These are phyloP conservation scores for Macrolepiota fuliginosa DNA, from an alignment of 768 basidiomycete genomes.

Conservation along the genomic window DNA sequence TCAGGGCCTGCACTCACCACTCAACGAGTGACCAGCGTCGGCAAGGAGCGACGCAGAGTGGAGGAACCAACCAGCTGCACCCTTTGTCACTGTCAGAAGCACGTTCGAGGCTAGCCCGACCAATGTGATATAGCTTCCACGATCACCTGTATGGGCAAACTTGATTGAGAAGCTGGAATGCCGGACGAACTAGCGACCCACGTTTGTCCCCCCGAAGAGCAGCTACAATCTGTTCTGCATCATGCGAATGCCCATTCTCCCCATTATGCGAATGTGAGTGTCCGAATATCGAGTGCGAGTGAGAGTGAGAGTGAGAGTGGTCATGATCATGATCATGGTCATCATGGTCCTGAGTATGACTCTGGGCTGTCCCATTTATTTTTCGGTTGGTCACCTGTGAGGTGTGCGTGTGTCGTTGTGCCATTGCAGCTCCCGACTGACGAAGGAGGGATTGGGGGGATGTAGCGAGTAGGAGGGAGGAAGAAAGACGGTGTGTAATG, in stretches of 20 bases:
- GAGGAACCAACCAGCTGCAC: constrained; percentile 83
- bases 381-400: constrained; percentile 15
- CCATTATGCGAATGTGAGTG: constrained; percentile 62
- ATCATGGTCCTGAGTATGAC: constrained; percentile 30
- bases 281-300: constrained; percentile 60
- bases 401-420: constrained; percentile 13
- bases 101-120: constrained; percentile 84
- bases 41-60: constrained; percentile 91
- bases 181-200: constrained; percentile 27
- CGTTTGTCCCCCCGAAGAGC: constrained; percentile 61
- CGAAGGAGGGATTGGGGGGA: not conserved
- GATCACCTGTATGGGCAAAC: constrained; percentile 50
- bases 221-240: constrained; percentile 65
- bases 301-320: constrained; percentile 37
- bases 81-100: constrained; percentile 79
- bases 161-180: not conserved
- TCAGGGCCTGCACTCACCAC: constrained; percentile 50
- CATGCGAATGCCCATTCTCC: constrained; percentile 55
- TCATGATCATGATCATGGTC: constrained; percentile 24
- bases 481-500: not conserved
- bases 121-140: constrained; percentile 81
- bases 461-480: not conserved
- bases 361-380: constrained; percentile 18
- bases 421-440: constrained; percentile 7
- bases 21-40: constrained; percentile 89